Base-by-base conservation (phyloP, 805 yeast genomes). In the Ogataea paraovalis region DNA sequence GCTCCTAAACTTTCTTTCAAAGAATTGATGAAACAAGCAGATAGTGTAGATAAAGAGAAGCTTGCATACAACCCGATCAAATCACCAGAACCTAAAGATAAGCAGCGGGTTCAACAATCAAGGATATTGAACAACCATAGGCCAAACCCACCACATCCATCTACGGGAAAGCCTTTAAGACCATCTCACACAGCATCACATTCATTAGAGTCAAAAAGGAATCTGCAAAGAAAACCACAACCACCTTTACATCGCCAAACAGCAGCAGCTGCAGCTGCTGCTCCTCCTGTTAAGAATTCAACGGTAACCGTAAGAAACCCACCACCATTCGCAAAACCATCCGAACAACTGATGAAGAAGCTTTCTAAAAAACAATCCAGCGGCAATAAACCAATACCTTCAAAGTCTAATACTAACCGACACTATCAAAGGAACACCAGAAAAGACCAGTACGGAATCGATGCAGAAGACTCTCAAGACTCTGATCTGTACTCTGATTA, bases 1-100 rank as follows among this genome's bases (percentile, higher is more conserved):
- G 59, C 57, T 2, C 73, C 72, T 40, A 77, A 80, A 59, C 64
- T 83, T 61, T 78, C 81, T 16, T 85, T 83, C 59, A 75, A 74
- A 46, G 87, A 86, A 39, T 71, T 85, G 45, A 80, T 85, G 86
- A 79, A 79, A 58, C 79, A 79, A 60, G 94, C 92, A 0, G 76
- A 76, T 13, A 66, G 68, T 12, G 76, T 85, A 2, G 86, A 84
- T 58, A 70, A 73, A 23, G 73, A 60, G 51, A 73, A 70, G 59
- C 69, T 69, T 57, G 77, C 70, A 41, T 47, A 57, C 20, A 53
- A 57, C 21, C 56, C 65, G 7, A 54, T 59, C 38, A 60, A 55
- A 13, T 36, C 50, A 2, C 36, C 58, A 12, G 56, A 54, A 18
- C 49, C 45, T 20, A 52, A 53, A 36, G 36, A 37, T 23, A 36